Evolutionary conservation across 1,139 yeast species (phyloP).

Genomic region (Magnusiomyces suaveolens): DNA sequence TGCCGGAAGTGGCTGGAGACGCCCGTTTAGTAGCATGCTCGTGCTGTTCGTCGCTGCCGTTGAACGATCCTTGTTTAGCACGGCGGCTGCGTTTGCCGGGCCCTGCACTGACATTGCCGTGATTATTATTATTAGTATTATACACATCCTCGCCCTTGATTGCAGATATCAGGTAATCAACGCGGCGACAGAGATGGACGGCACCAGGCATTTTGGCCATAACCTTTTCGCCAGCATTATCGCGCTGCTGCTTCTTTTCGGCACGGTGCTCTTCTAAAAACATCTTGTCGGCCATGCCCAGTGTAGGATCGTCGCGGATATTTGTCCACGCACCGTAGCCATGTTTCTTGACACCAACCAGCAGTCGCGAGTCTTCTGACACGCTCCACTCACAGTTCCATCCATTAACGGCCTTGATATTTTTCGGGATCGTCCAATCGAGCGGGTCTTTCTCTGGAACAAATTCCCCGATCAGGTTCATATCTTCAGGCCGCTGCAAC

Average conservation of each 20-base stretch:
- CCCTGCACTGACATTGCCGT: not conserved
- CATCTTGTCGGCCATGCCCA: slow-evolving; percentile 76
- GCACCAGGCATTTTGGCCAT: slow-evolving; percentile 68
- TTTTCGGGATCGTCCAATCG: slow-evolving; percentile 45
- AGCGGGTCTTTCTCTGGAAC: slow-evolving; percentile 42
- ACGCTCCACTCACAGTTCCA: slow-evolving; percentile 88
- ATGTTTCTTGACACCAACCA: slow-evolving; percentile 81
- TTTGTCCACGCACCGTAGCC: slow-evolving; percentile 96
- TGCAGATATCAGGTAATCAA: slow-evolving; percentile 71
- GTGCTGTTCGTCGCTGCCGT: not conserved
- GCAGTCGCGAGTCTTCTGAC: slow-evolving; percentile 74
- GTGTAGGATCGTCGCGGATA: slow-evolving; percentile 88
- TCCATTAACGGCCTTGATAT: slow-evolving; percentile 73
- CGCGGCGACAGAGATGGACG: slow-evolving; percentile 87
- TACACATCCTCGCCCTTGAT: slow-evolving; percentile 41
- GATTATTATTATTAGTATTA: no score
- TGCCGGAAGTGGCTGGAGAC: not conserved
- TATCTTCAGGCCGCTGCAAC: slow-evolving; percentile 70
- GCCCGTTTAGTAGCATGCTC: not conserved
- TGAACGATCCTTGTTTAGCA: not conserved
- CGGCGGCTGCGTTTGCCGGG: not conserved
- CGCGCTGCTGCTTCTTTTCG: slow-evolving; percentile 36
- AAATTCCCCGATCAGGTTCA: slow-evolving; percentile 51
- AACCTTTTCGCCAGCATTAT: slow-evolving; percentile 16
- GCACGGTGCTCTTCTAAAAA: slow-evolving; percentile 44